These are phyloP conservation scores for Penicillium sp. DNA, from an alignment of 2,329 filamentous ascomycete species.

Conservation along the genomic window DNA sequence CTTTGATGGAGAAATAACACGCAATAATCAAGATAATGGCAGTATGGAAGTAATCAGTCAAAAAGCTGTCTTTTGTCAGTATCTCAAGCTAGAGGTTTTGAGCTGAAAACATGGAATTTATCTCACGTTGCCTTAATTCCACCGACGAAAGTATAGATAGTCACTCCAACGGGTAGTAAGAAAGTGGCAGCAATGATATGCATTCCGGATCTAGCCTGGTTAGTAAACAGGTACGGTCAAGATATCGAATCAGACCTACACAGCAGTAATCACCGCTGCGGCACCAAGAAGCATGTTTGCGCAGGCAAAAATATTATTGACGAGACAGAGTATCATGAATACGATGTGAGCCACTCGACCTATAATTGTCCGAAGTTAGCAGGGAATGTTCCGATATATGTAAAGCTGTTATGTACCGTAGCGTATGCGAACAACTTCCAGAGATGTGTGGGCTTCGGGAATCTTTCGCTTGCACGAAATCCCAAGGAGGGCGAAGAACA, in stretches of 20 bases:
- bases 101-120: neutral
- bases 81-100: neutral
- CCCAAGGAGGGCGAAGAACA: conserved; percentile 58
- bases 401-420: conserved; percentile 43
- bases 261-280: conserved; percentile 47
- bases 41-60: conserved; percentile 61
- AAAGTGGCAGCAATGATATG: conserved; percentile 57
- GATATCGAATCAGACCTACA: conserved; percentile 25
- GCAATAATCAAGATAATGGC: conserved; percentile 58
- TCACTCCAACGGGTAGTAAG: conserved; percentile 46
- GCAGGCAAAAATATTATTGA: conserved; percentile 60
- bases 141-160: conserved; percentile 45
- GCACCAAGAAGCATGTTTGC: conserved; percentile 59
- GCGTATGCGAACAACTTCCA: conserved; percentile 59
- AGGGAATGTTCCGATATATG: neutral
- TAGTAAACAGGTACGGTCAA: neutral
- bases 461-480: conserved; percentile 59
- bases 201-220: conserved; percentile 49
- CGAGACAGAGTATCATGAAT: conserved; percentile 56
- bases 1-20: conserved; percentile 56
- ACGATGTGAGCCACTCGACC: conserved; percentile 53
- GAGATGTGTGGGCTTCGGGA: conserved; percentile 58
- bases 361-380: conserved; percentile 1
- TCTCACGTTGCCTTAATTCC: conserved; percentile 45
- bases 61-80: conserved; percentile 31